These are phyloP conservation scores for Euphorbia lathyris DNA, from an alignment of 345 rosid genomes.

Conservation along the genomic window DNA sequence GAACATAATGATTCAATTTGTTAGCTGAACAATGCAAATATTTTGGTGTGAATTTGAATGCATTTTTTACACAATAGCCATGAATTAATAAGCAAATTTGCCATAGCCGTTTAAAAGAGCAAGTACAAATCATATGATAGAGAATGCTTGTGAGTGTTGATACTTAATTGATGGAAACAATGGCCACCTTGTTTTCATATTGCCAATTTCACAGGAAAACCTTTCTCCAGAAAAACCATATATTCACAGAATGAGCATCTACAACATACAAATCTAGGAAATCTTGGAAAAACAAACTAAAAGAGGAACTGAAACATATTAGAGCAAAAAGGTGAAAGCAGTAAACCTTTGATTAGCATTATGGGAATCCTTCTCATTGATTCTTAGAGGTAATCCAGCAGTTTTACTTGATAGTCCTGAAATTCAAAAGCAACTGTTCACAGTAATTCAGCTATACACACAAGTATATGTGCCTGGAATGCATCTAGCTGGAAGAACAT, in stretches of 20 bases:
- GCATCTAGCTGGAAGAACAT: not conserved
- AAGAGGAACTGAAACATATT: not conserved
- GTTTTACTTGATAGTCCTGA: slow-evolving; percentile 55
- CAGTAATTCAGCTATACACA: not conserved
- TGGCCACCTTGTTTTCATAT: not conserved
- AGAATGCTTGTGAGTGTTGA: not conserved
- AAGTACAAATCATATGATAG: not conserved
- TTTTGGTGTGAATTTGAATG: not conserved
- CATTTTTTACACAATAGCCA: not conserved
- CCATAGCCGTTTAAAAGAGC: not conserved
- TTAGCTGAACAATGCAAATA: not conserved
- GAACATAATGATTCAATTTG: no score
- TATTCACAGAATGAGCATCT: not conserved
- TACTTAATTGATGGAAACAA: not conserved
- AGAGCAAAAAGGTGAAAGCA: slow-evolving; percentile 6
- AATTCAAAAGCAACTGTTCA: not conserved
- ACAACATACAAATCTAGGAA: not conserved
- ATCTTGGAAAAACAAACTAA: not conserved
- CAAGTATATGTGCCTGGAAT: not conserved
- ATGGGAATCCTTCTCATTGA: slow-evolving; percentile 31
- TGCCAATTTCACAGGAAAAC: not conserved
- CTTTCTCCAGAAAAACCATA: not conserved
- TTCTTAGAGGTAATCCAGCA: slow-evolving; percentile 33
- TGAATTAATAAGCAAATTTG: not conserved
- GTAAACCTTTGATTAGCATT: slow-evolving; percentile 45